Conservation (phyloP, 2,329 filamentous ascomycete species). For the Spiromastix sp. region DNA sequence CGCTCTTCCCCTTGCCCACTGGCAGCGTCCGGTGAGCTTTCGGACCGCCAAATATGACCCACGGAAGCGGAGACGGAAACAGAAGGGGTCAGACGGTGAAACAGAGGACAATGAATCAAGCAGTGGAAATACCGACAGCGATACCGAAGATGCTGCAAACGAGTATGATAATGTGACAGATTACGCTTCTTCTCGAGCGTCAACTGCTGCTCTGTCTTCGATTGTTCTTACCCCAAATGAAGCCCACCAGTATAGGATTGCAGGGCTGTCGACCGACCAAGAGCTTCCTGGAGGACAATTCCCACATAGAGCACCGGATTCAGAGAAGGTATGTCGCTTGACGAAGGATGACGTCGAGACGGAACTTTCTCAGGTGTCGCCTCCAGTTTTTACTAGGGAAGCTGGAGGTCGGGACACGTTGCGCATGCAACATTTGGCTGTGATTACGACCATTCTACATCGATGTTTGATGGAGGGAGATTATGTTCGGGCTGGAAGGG, state of each 20-base stretch:
- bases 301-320: constrained; percentile 25
- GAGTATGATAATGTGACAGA: background rate
- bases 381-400: constrained; percentile 25
- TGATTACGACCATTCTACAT: constrained; percentile 61
- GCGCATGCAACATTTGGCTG: constrained; percentile 48
- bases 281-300: constrained; percentile 31
- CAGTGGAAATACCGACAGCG: background rate
- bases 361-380: constrained; percentile 21
- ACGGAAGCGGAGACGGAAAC: constrained; percentile 23
- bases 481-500: constrained; percentile 59
- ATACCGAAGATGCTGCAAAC: background rate
- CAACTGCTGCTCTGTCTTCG: constrained; percentile 14
- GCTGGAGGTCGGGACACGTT: constrained; percentile 25
- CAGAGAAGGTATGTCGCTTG: constrained; percentile 7
- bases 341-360: constrained; percentile 15
- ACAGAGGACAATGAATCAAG: constrained; percentile 3
- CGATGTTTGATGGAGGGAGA: constrained; percentile 61
- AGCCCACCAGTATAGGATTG: constrained; percentile 33
- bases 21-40: constrained; percentile 25
- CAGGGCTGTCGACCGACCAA: constrained; percentile 28
- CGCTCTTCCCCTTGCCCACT: constrained; percentile 27
- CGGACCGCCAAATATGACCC: constrained; percentile 27
- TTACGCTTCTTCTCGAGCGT: constrained; percentile 1
- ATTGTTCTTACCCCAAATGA: constrained; percentile 30
- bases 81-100: background rate